Base-by-base conservation (phyloP, 352 stramenopile genomes). In the Pythium coloratum region DNA sequence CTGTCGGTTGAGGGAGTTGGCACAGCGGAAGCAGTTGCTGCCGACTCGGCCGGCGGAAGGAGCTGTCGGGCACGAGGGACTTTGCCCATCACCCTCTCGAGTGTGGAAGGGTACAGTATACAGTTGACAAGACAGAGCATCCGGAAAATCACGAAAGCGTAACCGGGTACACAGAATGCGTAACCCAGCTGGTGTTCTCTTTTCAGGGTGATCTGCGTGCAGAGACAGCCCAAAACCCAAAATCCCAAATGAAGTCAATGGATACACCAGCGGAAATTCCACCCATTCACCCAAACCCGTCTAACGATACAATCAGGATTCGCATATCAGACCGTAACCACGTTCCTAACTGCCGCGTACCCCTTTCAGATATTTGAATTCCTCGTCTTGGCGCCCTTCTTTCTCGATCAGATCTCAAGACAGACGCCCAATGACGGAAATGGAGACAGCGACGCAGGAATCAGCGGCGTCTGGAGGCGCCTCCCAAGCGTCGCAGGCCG, bases 101-200 rank as follows among this genome's bases (percentile, higher is more conserved):
- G 13, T 34, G 30, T 10, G 50, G 61, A 61, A 33, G 34, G 47
- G 56, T n/a, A 40, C 30, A 36, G 55, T 55, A 69, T 69, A 69
- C 63, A 66, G 42, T 62, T 61, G n/a, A 56, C 64, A 59, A 70
- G 64, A 61, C 24, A 61, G 13, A 32, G 26, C 10, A 51, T 67
- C 61, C 61, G 61, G 61, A 67, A 61, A 61, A 59, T 3, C 2
- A 6, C 0, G 14, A 51, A 20, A 51, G 2, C 1, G 44, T 20
- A 59, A 59, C 14, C 12, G 47, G 36, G 49, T 59, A 51, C 44
- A 13, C 42, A 26, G 42, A 28, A 20, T 16, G 26, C 6, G 3
- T 18, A 32, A 51, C 30, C 44, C 44, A 32, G 18, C 54, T 58
- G 34, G 36, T 42, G 33, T 38, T 42, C 36, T 42, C 36, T 42